Evolutionary conservation across 768 basidiomycete species (phyloP), one percentile per base, ranked within the genome.

Genomic region (Solioccasus polychromus): DNA sequence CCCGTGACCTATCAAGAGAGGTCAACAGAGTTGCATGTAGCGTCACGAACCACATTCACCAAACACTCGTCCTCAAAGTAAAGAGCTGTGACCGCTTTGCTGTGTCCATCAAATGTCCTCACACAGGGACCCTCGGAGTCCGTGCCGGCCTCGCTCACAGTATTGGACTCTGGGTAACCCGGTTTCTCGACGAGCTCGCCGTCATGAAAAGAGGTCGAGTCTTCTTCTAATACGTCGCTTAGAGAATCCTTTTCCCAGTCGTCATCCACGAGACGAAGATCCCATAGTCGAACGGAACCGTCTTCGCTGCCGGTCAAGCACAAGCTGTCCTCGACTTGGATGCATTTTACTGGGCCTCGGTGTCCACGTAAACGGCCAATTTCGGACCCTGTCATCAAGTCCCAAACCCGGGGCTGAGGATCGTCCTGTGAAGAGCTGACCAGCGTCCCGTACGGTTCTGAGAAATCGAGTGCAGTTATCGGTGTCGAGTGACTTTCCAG

Each of bases 41-140:
- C 12, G 20, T 42, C 23, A 42, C 18, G 25, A 26, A 40, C 15
- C 47, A 20, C 8, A 71, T 80, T 59, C 66, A 93, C 94, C 69
- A 99, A 66, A 58, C 89, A 94, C 39, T 89, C 83, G 51, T 93
- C 92, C 66, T 99, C 96, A 50, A 97, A 97, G 66, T 94, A 98
- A 41, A 99, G 72, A 6, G 92, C 78, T 2, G 95, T 93, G 31
- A 98, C 92, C 14, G 88, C 82, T 67, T 93, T 93, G 39, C 82
- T 88, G 61, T 99, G 96, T 2, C 95, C 96, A 59, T 94, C 90
- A 30, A 98, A 68, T 3, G 83, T 66, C 42, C 90, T 73, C 5
- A 83, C 69, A 61, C 92, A 95, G 17, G 64, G 61, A 15, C 59
- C 61, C 7, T 57, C 55, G 6, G 82, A 71, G 31, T 79, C 79